phyloP scores from a whole-genome alignment of 73 alveolate genomes.

The Breviolum minutum region DNA sequence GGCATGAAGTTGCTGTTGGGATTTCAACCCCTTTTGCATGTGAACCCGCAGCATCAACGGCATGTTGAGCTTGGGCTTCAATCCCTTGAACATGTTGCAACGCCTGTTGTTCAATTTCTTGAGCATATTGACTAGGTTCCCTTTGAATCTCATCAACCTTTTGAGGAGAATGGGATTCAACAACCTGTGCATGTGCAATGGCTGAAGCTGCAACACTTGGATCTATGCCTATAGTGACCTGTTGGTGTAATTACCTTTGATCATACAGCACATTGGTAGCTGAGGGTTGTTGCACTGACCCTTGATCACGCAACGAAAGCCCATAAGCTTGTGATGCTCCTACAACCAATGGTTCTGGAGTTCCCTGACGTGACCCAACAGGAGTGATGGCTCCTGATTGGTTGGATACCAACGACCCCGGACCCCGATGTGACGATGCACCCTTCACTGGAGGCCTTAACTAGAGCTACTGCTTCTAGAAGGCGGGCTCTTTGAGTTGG shows the following conservation, averaged over 20 bases:
- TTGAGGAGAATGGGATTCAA: too few species aligned
- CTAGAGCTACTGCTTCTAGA: too few species aligned
- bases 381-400: background rate
- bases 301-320: background rate
- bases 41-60: background rate
- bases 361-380: background rate
- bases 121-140: too few species aligned
- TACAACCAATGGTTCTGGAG: background rate
- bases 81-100: background rate
- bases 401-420: too few species aligned
- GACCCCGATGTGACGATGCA: too few species aligned
- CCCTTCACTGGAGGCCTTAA: too few species aligned
- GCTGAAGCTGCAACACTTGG: background rate
- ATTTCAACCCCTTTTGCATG: background rate
- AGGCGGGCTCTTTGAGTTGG: background rate
- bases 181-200: too few species aligned
- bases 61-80: background rate
- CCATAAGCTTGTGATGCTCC: background rate
- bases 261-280: background rate
- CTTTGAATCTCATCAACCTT: too few species aligned
- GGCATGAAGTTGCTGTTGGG: background rate
- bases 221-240: background rate
- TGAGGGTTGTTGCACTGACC: background rate
- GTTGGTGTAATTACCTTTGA: background rate
- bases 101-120: background rate